phyloP scores from a whole-genome alignment of 2,329 filamentous ascomycete genomes.

The Chaetomium strumarium region DNA sequence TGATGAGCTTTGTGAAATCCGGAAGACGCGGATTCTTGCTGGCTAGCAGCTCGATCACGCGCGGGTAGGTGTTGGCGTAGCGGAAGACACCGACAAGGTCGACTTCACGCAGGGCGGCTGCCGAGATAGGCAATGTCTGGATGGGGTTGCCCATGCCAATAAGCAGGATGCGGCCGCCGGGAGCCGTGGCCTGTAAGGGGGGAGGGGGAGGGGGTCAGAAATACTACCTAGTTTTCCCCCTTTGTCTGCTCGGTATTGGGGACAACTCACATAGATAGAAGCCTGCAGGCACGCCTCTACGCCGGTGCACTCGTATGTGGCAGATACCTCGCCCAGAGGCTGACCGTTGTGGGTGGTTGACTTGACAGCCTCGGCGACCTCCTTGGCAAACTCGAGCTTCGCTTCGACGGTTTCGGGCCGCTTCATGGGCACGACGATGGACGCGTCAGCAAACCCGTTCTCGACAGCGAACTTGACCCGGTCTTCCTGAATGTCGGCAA shows the following conservation, averaged over 20 bases:
- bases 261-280: constrained; percentile 56
- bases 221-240: not conserved
- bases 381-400: constrained; percentile 46
- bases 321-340: constrained; percentile 57
- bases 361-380: constrained; percentile 42
- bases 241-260: not conserved
- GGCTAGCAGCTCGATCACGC: constrained; percentile 46
- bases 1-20: constrained; percentile 62
- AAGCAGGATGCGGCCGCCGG: constrained; percentile 64
- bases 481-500: constrained; percentile 52
- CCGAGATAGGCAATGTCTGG: constrained; percentile 63
- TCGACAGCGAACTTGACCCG: constrained; percentile 52
- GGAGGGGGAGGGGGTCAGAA: not conserved
- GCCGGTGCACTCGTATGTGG: constrained; percentile 73
- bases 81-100: constrained; percentile 67
- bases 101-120: constrained; percentile 62
- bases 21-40: constrained; percentile 49
- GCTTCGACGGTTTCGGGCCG: constrained; percentile 46
- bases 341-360: constrained; percentile 29
- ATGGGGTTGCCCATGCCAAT: constrained; percentile 69
- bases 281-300: constrained; percentile 71
- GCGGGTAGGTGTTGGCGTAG: constrained; percentile 68
- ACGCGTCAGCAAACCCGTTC: constrained; percentile 51
- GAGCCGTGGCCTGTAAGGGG: constrained; percentile 50
- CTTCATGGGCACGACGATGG: constrained; percentile 44